Evolutionary conservation across 2,329 filamentous ascomycete species (phyloP).

Genomic region (Hymenotorrendiella dingleyae): DNA sequence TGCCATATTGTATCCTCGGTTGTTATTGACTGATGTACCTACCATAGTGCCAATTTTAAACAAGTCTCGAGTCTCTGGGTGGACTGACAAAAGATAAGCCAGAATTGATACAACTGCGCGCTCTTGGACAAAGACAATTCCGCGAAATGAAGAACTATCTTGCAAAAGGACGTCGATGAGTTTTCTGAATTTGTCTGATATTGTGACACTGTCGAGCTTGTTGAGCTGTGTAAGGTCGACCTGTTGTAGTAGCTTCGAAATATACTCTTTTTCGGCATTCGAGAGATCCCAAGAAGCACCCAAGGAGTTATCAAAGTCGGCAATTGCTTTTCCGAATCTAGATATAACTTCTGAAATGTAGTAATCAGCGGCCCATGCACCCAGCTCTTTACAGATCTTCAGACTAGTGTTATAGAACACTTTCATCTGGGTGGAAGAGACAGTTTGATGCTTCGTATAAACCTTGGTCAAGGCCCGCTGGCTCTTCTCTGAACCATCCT

Average conservation of each 20-base stretch:
- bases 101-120: conserved; percentile 56
- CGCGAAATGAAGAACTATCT: conserved; percentile 38
- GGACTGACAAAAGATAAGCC: conserved; percentile 40
- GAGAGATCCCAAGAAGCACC: conserved; percentile 36
- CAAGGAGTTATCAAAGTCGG: conserved; percentile 27
- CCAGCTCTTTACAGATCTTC: conserved; percentile 52
- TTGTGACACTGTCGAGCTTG: conserved; percentile 15
- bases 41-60: conserved; percentile 51
- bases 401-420: conserved; percentile 44
- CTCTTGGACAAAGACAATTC: conserved; percentile 64
- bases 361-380: conserved; percentile 62
- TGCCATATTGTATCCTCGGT: conserved; percentile 36
- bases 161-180: conserved; percentile 50
- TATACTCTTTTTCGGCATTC: conserved; percentile 47
- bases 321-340: conserved; percentile 43
- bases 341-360: conserved; percentile 47
- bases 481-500: conserved; percentile 37
- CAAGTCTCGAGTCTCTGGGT: conserved; percentile 41
- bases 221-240: conserved; percentile 29
- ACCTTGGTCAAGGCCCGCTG: conserved; percentile 34
- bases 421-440: conserved; percentile 49
- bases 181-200: conserved; percentile 52
- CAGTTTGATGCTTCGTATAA: conserved; percentile 43
- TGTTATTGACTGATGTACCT: conserved; percentile 40
- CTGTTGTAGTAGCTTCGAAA: conserved; percentile 41